A percentile compares a stretch with the other conserved stretches of the same genome.
Conservation (phyloP, 257 asterid species). For the Nicotiana sylvestris region DNA sequence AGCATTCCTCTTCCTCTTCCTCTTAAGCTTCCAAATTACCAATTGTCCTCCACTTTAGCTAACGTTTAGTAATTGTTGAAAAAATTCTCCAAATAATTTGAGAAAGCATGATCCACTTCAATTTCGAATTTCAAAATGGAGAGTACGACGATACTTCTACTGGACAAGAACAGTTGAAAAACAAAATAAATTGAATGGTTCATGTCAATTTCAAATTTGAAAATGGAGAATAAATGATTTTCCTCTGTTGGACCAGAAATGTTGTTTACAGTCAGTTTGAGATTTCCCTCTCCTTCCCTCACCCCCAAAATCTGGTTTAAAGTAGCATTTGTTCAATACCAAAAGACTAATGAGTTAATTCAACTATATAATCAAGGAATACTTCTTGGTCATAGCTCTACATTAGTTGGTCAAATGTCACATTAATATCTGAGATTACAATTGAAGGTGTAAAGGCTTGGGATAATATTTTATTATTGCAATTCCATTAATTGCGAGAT, state of each 20-base stretch:
- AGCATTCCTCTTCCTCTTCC: too few relatives aligned
- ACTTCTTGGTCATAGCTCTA: background rate
- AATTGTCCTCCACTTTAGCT: too few relatives aligned
- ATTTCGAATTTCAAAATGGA: background rate
- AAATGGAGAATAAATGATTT: background rate
- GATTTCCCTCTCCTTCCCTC: too few relatives aligned
- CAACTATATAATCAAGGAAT: background rate
- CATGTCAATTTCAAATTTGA: background rate
- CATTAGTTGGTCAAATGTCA: background rate
- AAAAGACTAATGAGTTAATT: background rate
- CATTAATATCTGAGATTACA: background rate
- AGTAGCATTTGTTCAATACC: background rate
- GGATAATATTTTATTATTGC: background rate
- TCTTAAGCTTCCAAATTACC: too few relatives aligned
- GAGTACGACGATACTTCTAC: background rate
- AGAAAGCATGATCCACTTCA: too few relatives aligned
- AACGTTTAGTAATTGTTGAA: too few relatives aligned
- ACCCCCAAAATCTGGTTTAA: too few relatives aligned
- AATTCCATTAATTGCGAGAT: background rate
- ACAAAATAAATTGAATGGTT: background rate
- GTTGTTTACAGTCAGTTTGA: background rate
- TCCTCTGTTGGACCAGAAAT: background rate
- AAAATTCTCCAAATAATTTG: too few relatives aligned
- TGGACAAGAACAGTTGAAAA: background rate
- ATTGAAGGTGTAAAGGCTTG: background rate